Evolutionary conservation across 169 alveolate genomes (phyloP), one percentile per base, ranked within the genome.

Genomic region (Plasmodium yoelii): DNA sequence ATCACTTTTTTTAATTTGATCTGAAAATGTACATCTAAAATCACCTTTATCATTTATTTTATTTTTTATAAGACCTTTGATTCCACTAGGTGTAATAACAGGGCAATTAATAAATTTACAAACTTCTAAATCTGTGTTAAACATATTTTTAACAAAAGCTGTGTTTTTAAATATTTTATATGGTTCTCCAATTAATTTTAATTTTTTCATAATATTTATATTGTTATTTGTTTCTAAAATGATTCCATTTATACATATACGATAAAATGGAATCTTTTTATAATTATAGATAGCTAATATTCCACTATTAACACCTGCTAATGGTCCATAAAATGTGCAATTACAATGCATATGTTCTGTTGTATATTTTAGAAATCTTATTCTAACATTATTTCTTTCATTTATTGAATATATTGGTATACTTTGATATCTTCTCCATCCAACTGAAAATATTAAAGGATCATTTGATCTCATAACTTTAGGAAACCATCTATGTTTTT

Each of bases 341-440:
- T 93, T 92, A 90, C 99, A 98, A 89, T 96, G 99, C 90, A 98
- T 97, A 92, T 98, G 99, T 94, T 97, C 98, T 26, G 99, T 99
- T 19, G 99, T 98, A 91, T 99, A 99, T 93, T 97, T 94, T 39
- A 90, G 73, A 87, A 68, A 92, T 72, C 92, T 71, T 18, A 77
- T 72, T 47, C 96, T 93, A 15, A 96, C 96, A 67, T 96, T 96
- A 90, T 97, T 97, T 67, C 98, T 94, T 90, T 99, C 99, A 88
- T 98, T 98, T 53, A 98, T 94, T 73, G 99, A 97, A 87, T 92
- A 98, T 7, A 97, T 87, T 5, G 99, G 99, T 15, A 98, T 87
- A n/a, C 99, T 95, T 92, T 99, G 99, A 92, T 98, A 99, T 63
- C 99, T 96, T 51, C 99, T 93, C 99, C 99, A 99, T 1, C 99